Evolutionary conservation across 2,329 filamentous ascomycete genomes (phyloP), one percentile per base, ranked within the genome.

Genomic region (Arthrinium phaeospermum): DNA sequence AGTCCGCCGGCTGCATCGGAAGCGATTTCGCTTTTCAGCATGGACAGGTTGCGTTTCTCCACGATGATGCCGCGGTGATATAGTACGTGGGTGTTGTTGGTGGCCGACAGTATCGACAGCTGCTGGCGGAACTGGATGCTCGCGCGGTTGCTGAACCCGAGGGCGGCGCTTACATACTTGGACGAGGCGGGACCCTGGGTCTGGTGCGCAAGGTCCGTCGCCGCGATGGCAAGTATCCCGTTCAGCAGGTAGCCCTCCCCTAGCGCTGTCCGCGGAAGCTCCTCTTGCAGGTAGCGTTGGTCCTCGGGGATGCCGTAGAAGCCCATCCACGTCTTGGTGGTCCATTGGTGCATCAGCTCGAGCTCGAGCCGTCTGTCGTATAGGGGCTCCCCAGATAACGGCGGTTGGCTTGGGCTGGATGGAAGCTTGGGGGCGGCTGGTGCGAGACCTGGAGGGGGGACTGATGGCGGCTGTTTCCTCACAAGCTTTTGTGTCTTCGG

Each of bases 311-410:
- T 37, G 27, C 19, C 67, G 27, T 69, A 49, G 27, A 69, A 69
- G 27, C 22, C 24, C 27, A n/a, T 46, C 67, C 67, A 69, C 16
- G 47, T 69, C 45, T 49, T 46, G 14, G 67, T 47, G 16, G 67
- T 69, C 45, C 67, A 69, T 22, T 69, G 67, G 67, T 69, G 67
- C 67, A 69, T 69, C 45, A 69, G 34, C 44, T 69, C 67, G 27
- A 69, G 47, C 45, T 69, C 67, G 7, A 69, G 67, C 27, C 19
- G 27, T 6, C 67, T 30, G 6, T 69, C 16, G 27, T 37, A 46
- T 10, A 34, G 7, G 27, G 27, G 57, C 10, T 41, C 67, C 13
- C 67, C 67, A 27, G 44, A 69, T 8, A 49, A 13, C 13, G 24
- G 27, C 67, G 67, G 67, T 14, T 34, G 45, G 10, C 27, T 41